Evolutionary conservation across 2,329 filamentous ascomycete genomes (phyloP).

Genomic region (Cladosporium colombiae): DNA sequence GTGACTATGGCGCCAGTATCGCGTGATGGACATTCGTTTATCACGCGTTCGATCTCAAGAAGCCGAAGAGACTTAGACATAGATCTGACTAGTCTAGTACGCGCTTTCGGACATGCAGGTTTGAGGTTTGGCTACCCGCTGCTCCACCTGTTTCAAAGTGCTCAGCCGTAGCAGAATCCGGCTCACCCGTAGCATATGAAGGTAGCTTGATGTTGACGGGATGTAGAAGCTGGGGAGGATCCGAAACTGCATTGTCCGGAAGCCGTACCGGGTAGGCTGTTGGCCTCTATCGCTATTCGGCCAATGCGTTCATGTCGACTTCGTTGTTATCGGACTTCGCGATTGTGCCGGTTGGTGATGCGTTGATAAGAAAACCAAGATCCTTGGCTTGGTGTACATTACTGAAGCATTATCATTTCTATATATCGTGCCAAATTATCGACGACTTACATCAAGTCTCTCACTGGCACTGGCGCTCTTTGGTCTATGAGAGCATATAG

Average conservation of each 20-base stretch:
- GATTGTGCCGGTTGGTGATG: not conserved
- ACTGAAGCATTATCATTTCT: too few species aligned
- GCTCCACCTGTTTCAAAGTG: not conserved
- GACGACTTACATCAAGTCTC: not conserved
- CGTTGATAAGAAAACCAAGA: not conserved
- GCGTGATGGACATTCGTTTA: not conserved
- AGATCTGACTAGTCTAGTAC: not conserved
- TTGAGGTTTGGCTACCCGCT: not conserved
- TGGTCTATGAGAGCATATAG: not conserved
- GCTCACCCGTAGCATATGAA: not conserved
- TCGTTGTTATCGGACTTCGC: not conserved
- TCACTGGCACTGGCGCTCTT: not conserved
- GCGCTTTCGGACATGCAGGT: constrained; percentile 6
- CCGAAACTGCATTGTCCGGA: constrained; percentile 14
- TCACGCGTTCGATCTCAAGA: not conserved
- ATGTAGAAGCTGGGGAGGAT: not conserved
- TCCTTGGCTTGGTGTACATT: not conserved
- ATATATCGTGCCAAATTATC: not conserved
- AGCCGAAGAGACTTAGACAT: not conserved
- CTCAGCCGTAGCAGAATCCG: not conserved
- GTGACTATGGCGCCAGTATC: not conserved
- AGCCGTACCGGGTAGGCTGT: not conserved
- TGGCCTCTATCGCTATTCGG: not conserved
- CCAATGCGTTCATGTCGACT: constrained; percentile 2
- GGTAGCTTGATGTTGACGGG: not conserved